Conservation (phyloP, 2,329 filamentous ascomycete species). For the Rachicladosporium sp. region DNA sequence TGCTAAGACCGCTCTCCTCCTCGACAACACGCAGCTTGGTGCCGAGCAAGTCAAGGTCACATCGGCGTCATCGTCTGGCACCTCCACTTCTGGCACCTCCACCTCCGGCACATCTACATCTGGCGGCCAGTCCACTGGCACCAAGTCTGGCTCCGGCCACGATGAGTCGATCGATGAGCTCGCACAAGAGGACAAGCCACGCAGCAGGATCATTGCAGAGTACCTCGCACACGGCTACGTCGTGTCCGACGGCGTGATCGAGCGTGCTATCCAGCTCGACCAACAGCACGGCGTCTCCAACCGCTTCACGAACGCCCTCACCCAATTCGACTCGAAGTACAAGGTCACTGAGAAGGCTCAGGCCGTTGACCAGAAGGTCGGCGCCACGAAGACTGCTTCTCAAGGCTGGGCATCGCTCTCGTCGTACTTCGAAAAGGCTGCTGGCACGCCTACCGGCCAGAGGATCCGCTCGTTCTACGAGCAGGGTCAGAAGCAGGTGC, state of each 20-base stretch:
- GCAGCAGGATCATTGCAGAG: slow-evolving; percentile 84
- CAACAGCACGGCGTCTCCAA: slow-evolving; percentile 73
- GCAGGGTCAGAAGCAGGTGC: slow-evolving; percentile 72
- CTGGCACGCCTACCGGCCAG: slow-evolving; percentile 75
- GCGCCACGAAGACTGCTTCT: slow-evolving; percentile 61
- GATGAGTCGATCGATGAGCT: slow-evolving; percentile 55
- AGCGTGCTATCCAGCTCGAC: slow-evolving; percentile 78
- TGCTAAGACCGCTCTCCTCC: slow-evolving; percentile 88
- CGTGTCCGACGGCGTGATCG: slow-evolving; percentile 63
- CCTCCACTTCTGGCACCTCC: slow-evolving; percentile 44
- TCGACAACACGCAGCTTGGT: slow-evolving; percentile 93
- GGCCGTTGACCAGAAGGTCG: slow-evolving; percentile 73
- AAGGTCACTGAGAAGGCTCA: slow-evolving; percentile 79
- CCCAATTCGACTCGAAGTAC: slow-evolving; percentile 70
- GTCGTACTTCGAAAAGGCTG: slow-evolving; percentile 92
- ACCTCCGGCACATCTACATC: slow-evolving; percentile 34
- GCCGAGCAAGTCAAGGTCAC: slow-evolving; percentile 63
- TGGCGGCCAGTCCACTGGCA: no score
- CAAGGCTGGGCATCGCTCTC: slow-evolving; percentile 54
- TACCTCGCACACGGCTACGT: slow-evolving; percentile 93
- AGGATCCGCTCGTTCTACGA: slow-evolving; percentile 82
- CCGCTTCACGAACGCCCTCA: slow-evolving; percentile 66
- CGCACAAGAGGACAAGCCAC: slow-evolving; percentile 92
- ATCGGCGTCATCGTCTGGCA: slow-evolving; percentile 51
- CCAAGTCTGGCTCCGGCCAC: no score